phyloP scores from a whole-genome alignment of 2,329 filamentous ascomycete genomes.

The Fusarium sp. region DNA sequence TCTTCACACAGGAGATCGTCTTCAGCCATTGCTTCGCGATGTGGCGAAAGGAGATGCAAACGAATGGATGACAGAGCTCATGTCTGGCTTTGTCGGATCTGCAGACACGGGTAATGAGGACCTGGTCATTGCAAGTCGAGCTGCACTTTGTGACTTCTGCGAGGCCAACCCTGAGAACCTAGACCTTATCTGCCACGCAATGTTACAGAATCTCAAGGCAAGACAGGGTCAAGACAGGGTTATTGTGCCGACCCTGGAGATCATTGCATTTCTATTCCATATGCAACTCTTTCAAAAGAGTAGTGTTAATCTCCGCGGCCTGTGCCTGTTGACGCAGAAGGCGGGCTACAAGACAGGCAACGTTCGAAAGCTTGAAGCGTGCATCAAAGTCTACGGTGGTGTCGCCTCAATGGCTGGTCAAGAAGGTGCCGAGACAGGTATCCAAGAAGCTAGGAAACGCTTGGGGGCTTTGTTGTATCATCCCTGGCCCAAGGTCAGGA shows the following conservation, averaged over 20 bases:
- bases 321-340: constrained; percentile 80
- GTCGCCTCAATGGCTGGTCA: constrained; percentile 59
- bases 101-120: constrained; percentile 83
- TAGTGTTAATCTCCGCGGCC: constrained; percentile 59
- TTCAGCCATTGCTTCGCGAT: constrained; percentile 52
- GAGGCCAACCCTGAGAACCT: constrained; percentile 53
- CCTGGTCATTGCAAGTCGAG: constrained; percentile 75
- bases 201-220: constrained; percentile 65
- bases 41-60: constrained; percentile 48
- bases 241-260: constrained; percentile 79
- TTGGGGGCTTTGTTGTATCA: constrained; percentile 80
- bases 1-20: constrained; percentile 53
- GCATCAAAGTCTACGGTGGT: constrained; percentile 81
- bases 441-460: constrained; percentile 71
- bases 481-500: constrained; percentile 81
- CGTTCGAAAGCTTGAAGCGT: constrained; percentile 83
- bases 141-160: constrained; percentile 70
- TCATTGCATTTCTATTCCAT: constrained; percentile 81
- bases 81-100: constrained; percentile 77
- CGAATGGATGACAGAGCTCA: constrained; percentile 62
- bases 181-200: constrained; percentile 59
- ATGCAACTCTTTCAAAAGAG: constrained; percentile 60
- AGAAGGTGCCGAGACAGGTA: constrained; percentile 44
- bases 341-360: constrained; percentile 86
- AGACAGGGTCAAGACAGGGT: constrained; percentile 74